Evolutionary conservation across 2,329 filamentous ascomycete species (phyloP).

Genomic region (Tolypocladium inflatum): DNA sequence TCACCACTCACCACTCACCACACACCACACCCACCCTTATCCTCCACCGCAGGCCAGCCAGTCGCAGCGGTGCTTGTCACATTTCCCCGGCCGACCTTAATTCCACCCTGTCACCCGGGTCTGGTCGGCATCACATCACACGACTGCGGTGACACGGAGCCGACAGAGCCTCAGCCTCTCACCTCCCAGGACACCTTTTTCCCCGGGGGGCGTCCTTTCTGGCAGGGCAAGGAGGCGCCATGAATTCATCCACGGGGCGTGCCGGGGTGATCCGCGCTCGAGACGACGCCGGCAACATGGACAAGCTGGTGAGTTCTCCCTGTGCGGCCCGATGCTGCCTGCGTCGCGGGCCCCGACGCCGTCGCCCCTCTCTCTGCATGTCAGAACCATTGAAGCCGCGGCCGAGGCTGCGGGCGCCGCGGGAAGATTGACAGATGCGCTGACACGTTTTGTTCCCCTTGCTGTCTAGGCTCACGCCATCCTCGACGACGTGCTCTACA

Average conservation of each 20-base stretch:
- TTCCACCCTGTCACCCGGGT: slow-evolving; percentile 10
- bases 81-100: slow-evolving; percentile 5
- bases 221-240: slow-evolving; percentile 13
- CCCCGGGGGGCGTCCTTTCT: slow-evolving; percentile 5
- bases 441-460: background rate
- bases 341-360: background rate
- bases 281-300: slow-evolving; percentile 42
- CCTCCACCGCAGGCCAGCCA: slow-evolving; percentile 7
- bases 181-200: slow-evolving; percentile 1
- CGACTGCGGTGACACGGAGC: slow-evolving; percentile 6
- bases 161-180: slow-evolving; percentile 1
- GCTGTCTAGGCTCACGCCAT: slow-evolving; percentile 49
- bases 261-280: slow-evolving; percentile 47
- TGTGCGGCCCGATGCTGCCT: slow-evolving; percentile 1
- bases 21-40: slow-evolving; percentile 2
- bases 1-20: background rate
- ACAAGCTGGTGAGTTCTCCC: slow-evolving; percentile 46
- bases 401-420: background rate
- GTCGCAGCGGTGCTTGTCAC: slow-evolving; percentile 5
- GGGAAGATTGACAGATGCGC: background rate
- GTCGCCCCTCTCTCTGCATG: background rate
- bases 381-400: background rate
- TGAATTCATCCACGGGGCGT: slow-evolving; percentile 39
- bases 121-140: slow-evolving; percentile 10
- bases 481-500: slow-evolving; percentile 67